These are phyloP conservation scores for Termitomyces sp. DNA, from an alignment of 768 basidiomycete genomes.

Conservation along the genomic window DNA sequence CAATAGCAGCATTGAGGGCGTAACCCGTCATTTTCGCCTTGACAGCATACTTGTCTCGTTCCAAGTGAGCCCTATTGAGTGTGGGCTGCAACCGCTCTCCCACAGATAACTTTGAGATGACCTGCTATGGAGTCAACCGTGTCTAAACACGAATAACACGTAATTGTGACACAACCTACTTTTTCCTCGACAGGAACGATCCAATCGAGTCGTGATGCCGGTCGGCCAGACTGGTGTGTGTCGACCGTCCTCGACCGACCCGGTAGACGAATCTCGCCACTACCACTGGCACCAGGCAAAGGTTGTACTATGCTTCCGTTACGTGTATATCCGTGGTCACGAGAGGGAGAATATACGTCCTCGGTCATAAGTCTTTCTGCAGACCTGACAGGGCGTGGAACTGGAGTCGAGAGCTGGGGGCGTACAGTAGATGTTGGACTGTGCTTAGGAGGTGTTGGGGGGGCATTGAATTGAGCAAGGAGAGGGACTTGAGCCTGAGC, in stretches of 20 bases:
- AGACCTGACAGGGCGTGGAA: slow-evolving; percentile 5
- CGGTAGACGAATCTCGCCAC: slow-evolving; percentile 4
- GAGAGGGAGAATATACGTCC: background rate
- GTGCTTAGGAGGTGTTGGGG: background rate
- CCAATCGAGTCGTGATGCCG: slow-evolving; percentile 31
- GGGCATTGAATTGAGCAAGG: background rate
- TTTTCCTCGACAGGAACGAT: slow-evolving; percentile 26
- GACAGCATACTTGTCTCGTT: slow-evolving; percentile 39
- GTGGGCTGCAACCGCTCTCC: slow-evolving; percentile 54
- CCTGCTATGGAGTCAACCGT: background rate
- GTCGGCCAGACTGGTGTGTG: slow-evolving; percentile 11
- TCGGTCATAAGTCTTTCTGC: background rate
- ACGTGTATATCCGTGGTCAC: background rate
- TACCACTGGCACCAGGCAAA: slow-evolving; percentile 7
- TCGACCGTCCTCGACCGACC: slow-evolving; percentile 10
- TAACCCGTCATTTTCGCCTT: slow-evolving; percentile 40
- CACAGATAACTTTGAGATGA: slow-evolving; percentile 29
- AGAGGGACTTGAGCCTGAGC: background rate
- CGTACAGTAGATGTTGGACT: slow-evolving; percentile 1
- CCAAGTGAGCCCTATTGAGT: slow-evolving; percentile 36
- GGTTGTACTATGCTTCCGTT: slow-evolving; percentile 13
- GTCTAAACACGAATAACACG: background rate
- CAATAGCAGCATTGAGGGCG: slow-evolving; percentile 46
- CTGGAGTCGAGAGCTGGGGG: background rate
- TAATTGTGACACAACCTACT: background rate